Evolutionary conservation across 805 yeast genomes (phyloP).

Genomic region (Ogataea minuta): DNA sequence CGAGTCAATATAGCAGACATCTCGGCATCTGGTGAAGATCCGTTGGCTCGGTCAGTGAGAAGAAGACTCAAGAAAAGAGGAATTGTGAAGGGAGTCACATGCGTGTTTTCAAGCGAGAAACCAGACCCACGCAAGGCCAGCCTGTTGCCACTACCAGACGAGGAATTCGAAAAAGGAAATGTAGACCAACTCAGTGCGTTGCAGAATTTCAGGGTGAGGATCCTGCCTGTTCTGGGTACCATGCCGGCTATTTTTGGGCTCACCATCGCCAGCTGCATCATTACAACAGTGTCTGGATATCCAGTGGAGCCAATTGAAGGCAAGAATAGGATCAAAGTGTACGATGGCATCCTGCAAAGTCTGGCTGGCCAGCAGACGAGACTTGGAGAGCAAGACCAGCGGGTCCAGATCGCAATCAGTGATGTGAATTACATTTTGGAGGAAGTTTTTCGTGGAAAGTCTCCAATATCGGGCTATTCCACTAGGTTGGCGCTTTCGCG

Average conservation of each 20-base stretch:
- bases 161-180: slow-evolving; percentile 73
- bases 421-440: slow-evolving; percentile 85
- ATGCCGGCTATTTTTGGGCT: slow-evolving; percentile 97
- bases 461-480: slow-evolving; percentile 80
- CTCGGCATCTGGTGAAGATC: slow-evolving; percentile 89
- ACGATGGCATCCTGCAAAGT: slow-evolving; percentile 79
- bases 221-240: slow-evolving; percentile 93
- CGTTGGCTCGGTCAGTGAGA: slow-evolving; percentile 83
- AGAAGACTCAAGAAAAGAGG: slow-evolving; percentile 80
- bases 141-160: slow-evolving; percentile 79
- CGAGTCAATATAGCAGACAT: slow-evolving; percentile 87
- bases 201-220: slow-evolving; percentile 88
- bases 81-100: slow-evolving; percentile 71
- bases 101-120: slow-evolving; percentile 90
- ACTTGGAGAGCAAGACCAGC: slow-evolving; percentile 66
- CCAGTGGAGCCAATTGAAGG: slow-evolving; percentile 91
- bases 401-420: slow-evolving; percentile 66
- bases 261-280: slow-evolving; percentile 78
- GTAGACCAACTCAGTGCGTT: slow-evolving; percentile 87
- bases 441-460: slow-evolving; percentile 90
- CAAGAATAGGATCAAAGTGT: slow-evolving; percentile 78
- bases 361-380: slow-evolving; percentile 86
- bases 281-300: slow-evolving; percentile 81
- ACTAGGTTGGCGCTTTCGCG: slow-evolving; percentile 76
- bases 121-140: slow-evolving; percentile 95